These are phyloP conservation scores for Verbascum thapsus DNA, from an alignment of 257 asterid species.

Conservation along the genomic window DNA sequence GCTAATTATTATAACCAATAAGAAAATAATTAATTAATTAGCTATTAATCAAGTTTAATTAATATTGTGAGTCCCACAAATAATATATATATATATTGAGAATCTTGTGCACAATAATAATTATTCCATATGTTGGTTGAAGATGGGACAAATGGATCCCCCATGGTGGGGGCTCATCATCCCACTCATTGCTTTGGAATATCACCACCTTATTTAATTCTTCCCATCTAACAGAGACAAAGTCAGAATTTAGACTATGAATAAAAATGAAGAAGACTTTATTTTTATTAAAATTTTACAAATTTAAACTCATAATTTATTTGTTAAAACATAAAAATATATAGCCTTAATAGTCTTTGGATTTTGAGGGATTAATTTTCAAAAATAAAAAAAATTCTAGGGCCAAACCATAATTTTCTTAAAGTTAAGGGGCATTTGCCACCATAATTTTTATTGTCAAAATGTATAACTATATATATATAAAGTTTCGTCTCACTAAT, in stretches of 20 bases:
- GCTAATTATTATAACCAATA: slow-evolving; percentile 6
- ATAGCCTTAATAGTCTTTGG: too few relatives aligned
- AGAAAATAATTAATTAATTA: slow-evolving; percentile 6
- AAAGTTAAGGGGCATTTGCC: too few relatives aligned
- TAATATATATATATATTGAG: slow-evolving; percentile 49
- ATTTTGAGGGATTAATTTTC: too few relatives aligned
- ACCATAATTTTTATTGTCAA: too few relatives aligned
- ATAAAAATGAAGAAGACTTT: too few relatives aligned
- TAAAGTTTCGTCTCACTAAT: too few relatives aligned
- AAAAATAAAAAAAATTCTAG: too few relatives aligned
- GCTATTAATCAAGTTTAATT: slow-evolving; percentile 12
- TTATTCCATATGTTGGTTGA: slow-evolving; percentile 84
- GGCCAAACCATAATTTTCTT: too few relatives aligned
- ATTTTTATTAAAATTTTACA: slow-evolving; percentile 33
- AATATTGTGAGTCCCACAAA: slow-evolving; percentile 26
- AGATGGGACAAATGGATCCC: slow-evolving; percentile 69
- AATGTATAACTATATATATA: too few relatives aligned
- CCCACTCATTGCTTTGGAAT: slow-evolving; percentile 57
- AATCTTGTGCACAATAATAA: slow-evolving; percentile 71
- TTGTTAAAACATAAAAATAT: too few relatives aligned
- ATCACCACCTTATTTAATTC: slow-evolving; percentile 33
- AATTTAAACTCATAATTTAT: too few relatives aligned
- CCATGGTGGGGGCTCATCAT: slow-evolving; percentile 64
- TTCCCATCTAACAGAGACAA: slow-evolving; percentile 47
- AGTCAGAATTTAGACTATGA: too few relatives aligned